A percentile compares a stretch with the other conserved stretches of the same genome.
Evolutionary conservation across 1,284 basidiomycete genomes (phyloP).

Genomic region (Moesziomyces sp.): DNA sequence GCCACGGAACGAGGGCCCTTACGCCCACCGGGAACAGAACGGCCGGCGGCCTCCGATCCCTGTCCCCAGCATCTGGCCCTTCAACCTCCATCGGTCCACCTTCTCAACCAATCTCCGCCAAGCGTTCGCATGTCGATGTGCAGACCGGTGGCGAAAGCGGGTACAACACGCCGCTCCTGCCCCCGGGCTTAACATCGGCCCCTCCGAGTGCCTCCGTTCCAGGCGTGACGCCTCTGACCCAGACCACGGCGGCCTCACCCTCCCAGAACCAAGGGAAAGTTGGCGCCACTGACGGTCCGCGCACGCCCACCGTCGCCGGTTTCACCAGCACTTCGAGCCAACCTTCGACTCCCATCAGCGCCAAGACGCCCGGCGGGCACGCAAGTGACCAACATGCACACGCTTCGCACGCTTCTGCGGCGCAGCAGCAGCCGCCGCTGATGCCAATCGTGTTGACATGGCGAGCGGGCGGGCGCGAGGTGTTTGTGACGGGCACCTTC

Average conservation of each 20-base stretch:
- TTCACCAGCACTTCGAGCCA: slow-evolving; percentile 19
- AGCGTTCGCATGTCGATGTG: slow-evolving; percentile 42
- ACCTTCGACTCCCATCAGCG: slow-evolving; percentile 32
- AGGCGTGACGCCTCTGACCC: slow-evolving; percentile 28
- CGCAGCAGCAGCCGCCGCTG: slow-evolving; percentile 16
- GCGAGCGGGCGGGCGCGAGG: slow-evolving; percentile 65
- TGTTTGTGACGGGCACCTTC: slow-evolving; percentile 74
- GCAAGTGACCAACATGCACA: slow-evolving; percentile 12
- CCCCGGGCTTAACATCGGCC: slow-evolving; percentile 48
- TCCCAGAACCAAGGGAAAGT: slow-evolving; percentile 7
- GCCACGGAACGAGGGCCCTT: slow-evolving; percentile 31
- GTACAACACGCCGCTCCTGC: slow-evolving; percentile 49
- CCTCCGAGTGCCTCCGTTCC: slow-evolving; percentile 41
- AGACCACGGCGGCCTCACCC: slow-evolving; percentile 14
- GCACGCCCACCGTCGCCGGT: slow-evolving; percentile 11
- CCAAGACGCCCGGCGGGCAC: slow-evolving; percentile 6
- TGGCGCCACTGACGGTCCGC: slow-evolving; percentile 1
- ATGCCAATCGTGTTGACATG: slow-evolving; percentile 54
- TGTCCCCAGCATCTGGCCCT: slow-evolving; percentile 29
- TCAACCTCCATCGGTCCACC: slow-evolving; percentile 38
- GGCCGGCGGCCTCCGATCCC: slow-evolving; percentile 26
- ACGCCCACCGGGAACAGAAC: slow-evolving; percentile 40
- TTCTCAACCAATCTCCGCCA: slow-evolving; percentile 23
- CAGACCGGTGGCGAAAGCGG: slow-evolving; percentile 55
- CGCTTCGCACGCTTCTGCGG: slow-evolving; percentile 9